These are phyloP conservation scores for Trichophyton equinum DNA, from an alignment of 2,329 filamentous ascomycete genomes.

Conservation along the genomic window DNA sequence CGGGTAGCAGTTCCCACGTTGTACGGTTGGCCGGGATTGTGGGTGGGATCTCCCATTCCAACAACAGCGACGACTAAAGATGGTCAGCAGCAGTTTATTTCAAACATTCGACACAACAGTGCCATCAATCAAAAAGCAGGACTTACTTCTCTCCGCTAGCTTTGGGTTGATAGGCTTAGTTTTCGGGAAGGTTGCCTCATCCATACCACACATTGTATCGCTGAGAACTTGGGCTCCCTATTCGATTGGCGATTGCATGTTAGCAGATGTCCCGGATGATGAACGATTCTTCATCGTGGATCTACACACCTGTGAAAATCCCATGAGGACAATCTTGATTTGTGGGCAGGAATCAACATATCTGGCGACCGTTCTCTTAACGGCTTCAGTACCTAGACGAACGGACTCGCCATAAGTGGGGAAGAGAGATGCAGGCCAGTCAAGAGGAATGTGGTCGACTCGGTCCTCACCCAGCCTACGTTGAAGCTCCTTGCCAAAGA, in stretches of 20 bases:
- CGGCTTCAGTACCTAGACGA: neutral
- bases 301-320: conserved; percentile 9
- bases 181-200: neutral
- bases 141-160: neutral
- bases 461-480: neutral
- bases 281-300: neutral
- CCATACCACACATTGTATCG: conserved; percentile 9
- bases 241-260: neutral
- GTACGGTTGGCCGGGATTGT: conserved; percentile 1
- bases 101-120: neutral
- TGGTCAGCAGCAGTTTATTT: neutral
- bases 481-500: conserved; percentile 1
- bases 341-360: conserved; percentile 6
- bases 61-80: conserved; percentile 7
- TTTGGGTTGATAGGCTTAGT: neutral
- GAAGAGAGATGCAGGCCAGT: conserved; percentile 8
- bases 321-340: conserved; percentile 9
- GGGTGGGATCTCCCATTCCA: conserved; percentile 8
- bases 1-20: conserved; percentile 5
- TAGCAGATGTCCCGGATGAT: neutral
- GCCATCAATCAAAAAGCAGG: neutral
- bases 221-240: conserved; percentile 10
- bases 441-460: conserved; percentile 3
- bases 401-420: conserved; percentile 9
- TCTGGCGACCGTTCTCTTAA: conserved; percentile 6